These are phyloP conservation scores for Trichoderma asperelloides DNA, from an alignment of 495 filamentous ascomycete genomes.

Conservation along the genomic window DNA sequence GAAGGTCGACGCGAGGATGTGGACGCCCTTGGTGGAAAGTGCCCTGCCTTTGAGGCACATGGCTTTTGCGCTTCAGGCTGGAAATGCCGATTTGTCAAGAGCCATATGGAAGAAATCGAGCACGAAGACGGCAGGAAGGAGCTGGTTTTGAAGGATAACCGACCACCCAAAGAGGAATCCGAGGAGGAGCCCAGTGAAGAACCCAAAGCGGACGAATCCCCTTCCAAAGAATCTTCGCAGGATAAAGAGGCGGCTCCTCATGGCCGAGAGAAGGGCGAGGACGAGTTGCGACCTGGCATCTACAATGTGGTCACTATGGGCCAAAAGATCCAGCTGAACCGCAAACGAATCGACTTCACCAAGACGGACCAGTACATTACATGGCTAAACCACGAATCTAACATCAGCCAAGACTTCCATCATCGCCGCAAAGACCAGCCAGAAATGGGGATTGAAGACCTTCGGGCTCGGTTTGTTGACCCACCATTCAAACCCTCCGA, in stretches of 20 bases:
- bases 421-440: constrained; percentile 32
- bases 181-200: neutral
- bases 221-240: constrained; percentile 12
- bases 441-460: constrained; percentile 45
- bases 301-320: constrained; percentile 61
- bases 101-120: constrained; percentile 69
- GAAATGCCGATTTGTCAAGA: constrained; percentile 82
- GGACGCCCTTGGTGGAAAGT: constrained; percentile 60
- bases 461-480: constrained; percentile 69
- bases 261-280: constrained; percentile 19
- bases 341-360: constrained; percentile 53
- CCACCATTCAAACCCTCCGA: constrained; percentile 84
- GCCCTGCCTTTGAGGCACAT: constrained; percentile 66
- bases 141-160: constrained; percentile 53
- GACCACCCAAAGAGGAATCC: neutral
- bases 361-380: constrained; percentile 67
- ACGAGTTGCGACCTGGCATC: constrained; percentile 42
- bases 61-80: constrained; percentile 77
- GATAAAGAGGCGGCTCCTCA: neutral
- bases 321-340: constrained; percentile 60
- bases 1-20: constrained; percentile 76
- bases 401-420: constrained; percentile 36
- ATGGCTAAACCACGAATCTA: constrained; percentile 58
- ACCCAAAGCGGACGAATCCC: constrained; percentile 17
- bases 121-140: constrained; percentile 72